Evolutionary conservation across 352 stramenopile genomes (phyloP).

Genomic region (Phytophthora foliorum): DNA sequence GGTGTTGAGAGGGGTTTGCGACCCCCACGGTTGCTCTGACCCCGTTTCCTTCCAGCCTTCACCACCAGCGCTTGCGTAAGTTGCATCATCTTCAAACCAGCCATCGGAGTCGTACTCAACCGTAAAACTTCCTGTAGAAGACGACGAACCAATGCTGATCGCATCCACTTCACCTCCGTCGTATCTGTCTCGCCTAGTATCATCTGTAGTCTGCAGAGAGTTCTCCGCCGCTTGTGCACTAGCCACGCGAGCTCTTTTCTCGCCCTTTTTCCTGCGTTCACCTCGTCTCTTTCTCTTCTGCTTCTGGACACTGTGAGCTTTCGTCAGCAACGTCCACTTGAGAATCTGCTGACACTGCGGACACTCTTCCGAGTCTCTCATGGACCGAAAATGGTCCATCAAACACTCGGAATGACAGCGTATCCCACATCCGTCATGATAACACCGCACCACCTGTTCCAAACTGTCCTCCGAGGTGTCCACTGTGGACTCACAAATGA

Average conservation of each 20-base stretch:
- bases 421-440: constrained; percentile 53
- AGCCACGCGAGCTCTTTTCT: constrained; percentile 8
- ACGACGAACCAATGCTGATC: constrained; percentile 5
- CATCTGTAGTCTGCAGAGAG: neutral
- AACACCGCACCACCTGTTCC: constrained; percentile 43
- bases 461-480: neutral
- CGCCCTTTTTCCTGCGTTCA: neutral
- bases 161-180: neutral
- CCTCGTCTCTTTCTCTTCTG: constrained; percentile 14
- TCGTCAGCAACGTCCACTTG: constrained; percentile 53
- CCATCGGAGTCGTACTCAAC: constrained; percentile 32
- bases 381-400: constrained; percentile 60
- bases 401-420: constrained; percentile 59
- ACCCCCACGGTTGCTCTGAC: neutral
- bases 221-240: neutral
- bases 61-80: neutral
- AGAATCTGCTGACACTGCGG: constrained; percentile 53
- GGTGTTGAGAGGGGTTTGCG: neutral
- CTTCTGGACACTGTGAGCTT: constrained; percentile 16
- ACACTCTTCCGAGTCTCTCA: constrained; percentile 40
- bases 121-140: constrained; percentile 2
- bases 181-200: neutral
- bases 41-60: neutral
- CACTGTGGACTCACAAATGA: constrained; percentile 56
- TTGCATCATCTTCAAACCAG: constrained; percentile 48